These are phyloP conservation scores for Psilocybe subaeruginosa DNA, from an alignment of 768 basidiomycete genomes.

Conservation along the genomic window DNA sequence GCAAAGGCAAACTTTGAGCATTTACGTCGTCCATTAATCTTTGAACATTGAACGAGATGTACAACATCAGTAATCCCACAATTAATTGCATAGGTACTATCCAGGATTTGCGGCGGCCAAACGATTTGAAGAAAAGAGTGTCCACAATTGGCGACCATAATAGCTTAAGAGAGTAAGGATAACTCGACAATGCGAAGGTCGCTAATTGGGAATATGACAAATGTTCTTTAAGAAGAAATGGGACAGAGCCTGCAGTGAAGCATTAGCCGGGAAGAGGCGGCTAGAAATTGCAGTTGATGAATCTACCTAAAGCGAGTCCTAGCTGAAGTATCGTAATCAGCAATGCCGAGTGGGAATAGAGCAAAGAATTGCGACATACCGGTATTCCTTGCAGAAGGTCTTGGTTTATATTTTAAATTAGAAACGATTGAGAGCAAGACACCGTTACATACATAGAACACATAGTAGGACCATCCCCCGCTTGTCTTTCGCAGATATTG, in stretches of 20 bases:
- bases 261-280: neutral
- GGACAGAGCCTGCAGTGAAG: slow-evolving; percentile 75
- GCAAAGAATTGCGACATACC: slow-evolving; percentile 47
- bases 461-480: slow-evolving; percentile 83
- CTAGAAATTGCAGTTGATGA: neutral
- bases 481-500: slow-evolving; percentile 77
- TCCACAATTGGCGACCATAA: slow-evolving; percentile 98
- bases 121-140: slow-evolving; percentile 75
- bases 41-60: slow-evolving; percentile 75
- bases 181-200: slow-evolving; percentile 89
- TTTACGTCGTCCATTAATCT: slow-evolving; percentile 77
- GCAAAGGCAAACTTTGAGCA: slow-evolving; percentile 5
- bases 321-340: slow-evolving; percentile 43
- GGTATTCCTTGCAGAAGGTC: slow-evolving; percentile 90
- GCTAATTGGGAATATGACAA: slow-evolving; percentile 97
- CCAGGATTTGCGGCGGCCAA: slow-evolving; percentile 98
- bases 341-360: slow-evolving; percentile 2
- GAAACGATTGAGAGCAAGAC: slow-evolving; percentile 8
- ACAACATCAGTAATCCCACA: slow-evolving; percentile 83
- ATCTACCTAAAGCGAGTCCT: slow-evolving; percentile 84
- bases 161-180: slow-evolving; percentile 96
- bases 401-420: slow-evolving; percentile 26
- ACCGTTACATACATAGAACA: slow-evolving; percentile 73
- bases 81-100: slow-evolving; percentile 96
- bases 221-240: slow-evolving; percentile 94